phyloP scores from a whole-genome alignment of 192 early-diverging fungal genomes.

The Coemansia asiatica region DNA sequence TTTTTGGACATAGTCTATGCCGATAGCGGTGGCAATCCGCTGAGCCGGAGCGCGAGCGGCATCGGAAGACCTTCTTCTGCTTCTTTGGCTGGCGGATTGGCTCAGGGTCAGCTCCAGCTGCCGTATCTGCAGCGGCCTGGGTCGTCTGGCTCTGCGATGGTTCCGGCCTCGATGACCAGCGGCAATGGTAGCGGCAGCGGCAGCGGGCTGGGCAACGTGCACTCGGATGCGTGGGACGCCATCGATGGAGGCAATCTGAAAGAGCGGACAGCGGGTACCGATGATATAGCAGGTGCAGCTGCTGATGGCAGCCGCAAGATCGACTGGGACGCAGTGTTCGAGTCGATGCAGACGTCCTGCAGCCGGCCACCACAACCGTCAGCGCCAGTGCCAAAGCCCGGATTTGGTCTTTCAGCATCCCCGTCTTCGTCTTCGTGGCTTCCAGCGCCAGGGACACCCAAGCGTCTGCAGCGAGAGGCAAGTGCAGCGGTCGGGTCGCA shows the following conservation, averaged over 20 bases:
- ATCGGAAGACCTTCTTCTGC: conserved; percentile 24
- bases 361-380: background rate
- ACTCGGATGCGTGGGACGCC: conserved; percentile 37
- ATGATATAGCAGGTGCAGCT: background rate
- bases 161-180: conserved; percentile 67
- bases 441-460: background rate
- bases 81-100: conserved; percentile 33
- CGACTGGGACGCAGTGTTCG: conserved; percentile 51
- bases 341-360: conserved; percentile 20
- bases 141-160: conserved; percentile 58
- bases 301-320: conserved; percentile 24
- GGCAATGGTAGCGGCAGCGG: conserved; percentile 9
- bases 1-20: conserved; percentile 62
- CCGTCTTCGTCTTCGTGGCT: conserved; percentile 7
- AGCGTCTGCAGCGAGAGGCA: conserved; percentile 7
- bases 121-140: conserved; percentile 25
- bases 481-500: background rate
- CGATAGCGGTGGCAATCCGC: conserved; percentile 37
- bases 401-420: background rate
- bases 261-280: conserved; percentile 31
- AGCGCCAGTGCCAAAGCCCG: conserved; percentile 13
- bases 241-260: conserved; percentile 44
- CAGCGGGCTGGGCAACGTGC: conserved; percentile 12
- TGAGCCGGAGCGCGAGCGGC: conserved; percentile 32
- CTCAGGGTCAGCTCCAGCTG: conserved; percentile 23